Base-by-base conservation (phyloP, 2,329 filamentous ascomycete genomes). In the Aspergillus fumigatus region DNA sequence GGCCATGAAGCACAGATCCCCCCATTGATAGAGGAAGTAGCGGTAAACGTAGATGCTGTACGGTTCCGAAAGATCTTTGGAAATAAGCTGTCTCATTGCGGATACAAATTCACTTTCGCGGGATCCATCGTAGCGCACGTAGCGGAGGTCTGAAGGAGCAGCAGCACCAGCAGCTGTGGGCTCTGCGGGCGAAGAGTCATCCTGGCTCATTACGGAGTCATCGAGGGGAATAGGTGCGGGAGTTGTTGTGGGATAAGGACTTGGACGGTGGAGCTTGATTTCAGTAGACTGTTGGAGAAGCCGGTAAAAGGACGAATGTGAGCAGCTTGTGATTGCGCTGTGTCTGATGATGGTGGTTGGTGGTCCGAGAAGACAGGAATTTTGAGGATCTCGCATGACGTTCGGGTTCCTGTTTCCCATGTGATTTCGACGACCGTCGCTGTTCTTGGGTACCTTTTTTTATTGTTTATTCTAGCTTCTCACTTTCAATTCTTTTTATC, bases 1-100 rank as follows among this genome's bases (percentile, higher is more conserved):
- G 40, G 80, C 77, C 86, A 97, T 90, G 75, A 91, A 97, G 75
- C 94, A 99, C n/a, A 99, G 79, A 70, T 97, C 88, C 4, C 90
- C 89, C 94, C 94, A 99, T 82, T 97, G 92, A 71, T 95, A 96
- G 19, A 99, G 80, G 68, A 99, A 99, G 74, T 99, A 99, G 32
- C 94, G 87, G 75, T 97, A 99, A 57, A 99, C 94, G 78, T 99
- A 99, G 72, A 99, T 97, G 76, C 93, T 97, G 74, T 99, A 99
- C 1, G 94, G 94, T 74, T 99, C 94, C 65, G 93, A 97, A 51
- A 99, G 82, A 71, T 97, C 94, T 68, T 93, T 96, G 48, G 92
- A 94, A 68, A 99, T 99, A 70, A 99, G 79, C 56, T 92, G 87
- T 54, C 93, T 87, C 74, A 99, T 97, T 45, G 91, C 86, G 38